These are phyloP conservation scores for Kuraishia hungarica DNA, from an alignment of 805 yeast species.

Conservation along the genomic window DNA sequence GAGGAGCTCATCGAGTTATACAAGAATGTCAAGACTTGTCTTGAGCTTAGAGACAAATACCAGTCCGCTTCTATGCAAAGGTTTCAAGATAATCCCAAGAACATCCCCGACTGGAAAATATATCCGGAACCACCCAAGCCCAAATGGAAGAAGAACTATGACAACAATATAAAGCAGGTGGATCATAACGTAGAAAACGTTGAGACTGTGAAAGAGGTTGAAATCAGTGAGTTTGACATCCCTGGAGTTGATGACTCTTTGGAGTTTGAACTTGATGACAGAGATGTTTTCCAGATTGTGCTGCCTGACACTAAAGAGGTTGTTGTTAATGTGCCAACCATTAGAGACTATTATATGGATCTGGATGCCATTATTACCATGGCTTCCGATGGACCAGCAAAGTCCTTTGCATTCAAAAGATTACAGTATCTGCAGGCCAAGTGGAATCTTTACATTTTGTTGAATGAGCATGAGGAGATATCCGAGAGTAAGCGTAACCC, in stretches of 20 bases:
- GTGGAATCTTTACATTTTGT: slow-evolving; percentile 83
- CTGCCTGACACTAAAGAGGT: slow-evolving; percentile 19
- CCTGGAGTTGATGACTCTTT: slow-evolving; percentile 38
- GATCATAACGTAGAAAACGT: slow-evolving; percentile 8
- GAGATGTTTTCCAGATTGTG: slow-evolving; percentile 56
- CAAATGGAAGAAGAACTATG: slow-evolving; percentile 56
- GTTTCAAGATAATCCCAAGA: slow-evolving; percentile 78
- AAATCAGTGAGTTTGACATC: slow-evolving; percentile 44
- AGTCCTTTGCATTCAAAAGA: slow-evolving; percentile 91
- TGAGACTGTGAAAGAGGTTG: slow-evolving; percentile 35
- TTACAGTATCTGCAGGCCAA: slow-evolving; percentile 92
- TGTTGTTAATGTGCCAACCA: slow-evolving; percentile 66
- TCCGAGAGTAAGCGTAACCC: slow-evolving; percentile 88
- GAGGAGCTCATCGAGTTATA: slow-evolving; percentile 60
- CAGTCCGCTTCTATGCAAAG: slow-evolving; percentile 64
- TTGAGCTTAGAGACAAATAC: slow-evolving; percentile 71
- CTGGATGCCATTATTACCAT: slow-evolving; percentile 63
- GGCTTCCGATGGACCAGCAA: slow-evolving; percentile 92
- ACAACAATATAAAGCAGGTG: slow-evolving; percentile 24
- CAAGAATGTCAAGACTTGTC: slow-evolving; percentile 53
- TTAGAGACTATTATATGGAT: slow-evolving; percentile 81
- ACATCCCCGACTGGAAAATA: slow-evolving; percentile 60
- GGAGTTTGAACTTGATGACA: slow-evolving; percentile 40
- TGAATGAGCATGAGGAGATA: slow-evolving; percentile 90
- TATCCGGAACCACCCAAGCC: slow-evolving; percentile 96